Conservation (phyloP, 2,329 filamentous ascomycete genomes). For the Lasiodiplodia citricola region DNA sequence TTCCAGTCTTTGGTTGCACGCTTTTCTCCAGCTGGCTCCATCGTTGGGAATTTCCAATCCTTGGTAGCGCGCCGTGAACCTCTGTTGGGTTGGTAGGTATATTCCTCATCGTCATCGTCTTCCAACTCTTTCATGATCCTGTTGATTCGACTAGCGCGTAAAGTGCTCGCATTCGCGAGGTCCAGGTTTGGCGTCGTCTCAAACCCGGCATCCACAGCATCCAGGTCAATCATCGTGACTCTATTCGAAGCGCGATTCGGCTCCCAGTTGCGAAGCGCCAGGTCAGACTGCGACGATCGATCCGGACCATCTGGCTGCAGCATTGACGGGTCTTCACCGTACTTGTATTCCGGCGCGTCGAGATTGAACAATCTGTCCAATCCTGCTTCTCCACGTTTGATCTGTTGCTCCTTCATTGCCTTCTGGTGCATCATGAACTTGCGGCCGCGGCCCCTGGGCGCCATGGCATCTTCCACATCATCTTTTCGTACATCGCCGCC, state of each 20-base stretch:
- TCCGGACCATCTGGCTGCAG: slow-evolving; percentile 29
- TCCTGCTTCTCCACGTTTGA: slow-evolving; percentile 61
- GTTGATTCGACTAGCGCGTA: slow-evolving; percentile 61
- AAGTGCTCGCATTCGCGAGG: slow-evolving; percentile 58
- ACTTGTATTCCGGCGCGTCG: slow-evolving; percentile 61
- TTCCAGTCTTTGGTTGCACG: slow-evolving; percentile 60
- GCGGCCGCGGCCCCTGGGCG: slow-evolving; percentile 6
- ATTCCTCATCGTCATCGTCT: slow-evolving; percentile 46
- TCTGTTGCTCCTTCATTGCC: slow-evolving; percentile 62
- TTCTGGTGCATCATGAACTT: slow-evolving; percentile 46
- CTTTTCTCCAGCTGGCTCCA: slow-evolving; percentile 38
- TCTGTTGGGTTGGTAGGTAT: slow-evolving; percentile 30
- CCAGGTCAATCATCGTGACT: slow-evolving; percentile 63
- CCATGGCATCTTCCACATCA: neutral
- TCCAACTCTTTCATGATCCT: slow-evolving; percentile 51
- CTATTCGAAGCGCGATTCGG: slow-evolving; percentile 48
- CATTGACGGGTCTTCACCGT: slow-evolving; percentile 44
- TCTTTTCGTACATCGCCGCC: neutral
- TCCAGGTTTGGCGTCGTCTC: slow-evolving; percentile 44
- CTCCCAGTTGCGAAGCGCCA: slow-evolving; percentile 56
- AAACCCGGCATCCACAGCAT: slow-evolving; percentile 53
- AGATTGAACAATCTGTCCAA: slow-evolving; percentile 65
- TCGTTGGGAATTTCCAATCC: slow-evolving; percentile 62
- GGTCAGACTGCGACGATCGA: slow-evolving; percentile 44
- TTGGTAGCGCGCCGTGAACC: slow-evolving; percentile 49